These are phyloP conservation scores for Globisporangium acanthophoron DNA, from an alignment of 352 stramenopile species.

Conservation along the genomic window DNA sequence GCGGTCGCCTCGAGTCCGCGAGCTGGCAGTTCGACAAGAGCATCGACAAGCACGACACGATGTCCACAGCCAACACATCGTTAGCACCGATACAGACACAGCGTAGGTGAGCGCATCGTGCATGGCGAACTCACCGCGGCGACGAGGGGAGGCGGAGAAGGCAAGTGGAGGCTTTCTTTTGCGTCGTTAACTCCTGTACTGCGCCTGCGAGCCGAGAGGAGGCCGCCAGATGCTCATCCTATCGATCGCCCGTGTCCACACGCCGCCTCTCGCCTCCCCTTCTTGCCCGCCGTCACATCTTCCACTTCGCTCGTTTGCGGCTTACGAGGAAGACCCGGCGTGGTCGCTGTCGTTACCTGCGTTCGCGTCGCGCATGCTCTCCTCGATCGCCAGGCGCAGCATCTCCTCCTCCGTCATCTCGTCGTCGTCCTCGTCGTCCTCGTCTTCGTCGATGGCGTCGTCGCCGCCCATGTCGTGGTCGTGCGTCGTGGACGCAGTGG, in stretches of 20 bases:
- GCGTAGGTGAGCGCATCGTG: not conserved
- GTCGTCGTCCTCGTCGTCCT: slow-evolving; percentile 77
- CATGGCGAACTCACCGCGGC: not conserved
- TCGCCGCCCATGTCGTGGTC: slow-evolving; percentile 76
- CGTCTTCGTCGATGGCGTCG: slow-evolving; percentile 43
- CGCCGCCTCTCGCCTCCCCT: not conserved
- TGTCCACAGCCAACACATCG: not conserved
- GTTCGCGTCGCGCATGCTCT: slow-evolving; percentile 81
- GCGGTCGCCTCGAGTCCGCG: not conserved
- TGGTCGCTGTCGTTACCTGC: slow-evolving; percentile 48
- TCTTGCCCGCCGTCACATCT: not conserved
- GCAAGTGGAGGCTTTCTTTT: not conserved
- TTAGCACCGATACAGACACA: not conserved
- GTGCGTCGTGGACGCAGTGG: slow-evolving; percentile 64
- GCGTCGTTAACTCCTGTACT: slow-evolving; percentile 4
- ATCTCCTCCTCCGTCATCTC: slow-evolving; percentile 87
- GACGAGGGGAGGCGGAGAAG: not conserved
- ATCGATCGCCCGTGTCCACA: not conserved
- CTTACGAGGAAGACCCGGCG: slow-evolving; percentile 44
- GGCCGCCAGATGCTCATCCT: not conserved
- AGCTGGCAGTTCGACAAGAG: not conserved
- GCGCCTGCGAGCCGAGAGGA: not conserved
- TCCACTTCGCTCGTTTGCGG: not conserved
- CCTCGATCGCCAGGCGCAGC: slow-evolving; percentile 78
- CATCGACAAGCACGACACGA: not conserved